phyloP scores from a whole-genome alignment of 225 moss, liverwort and hornwort genomes.

The Marchantia paleacea region DNA sequence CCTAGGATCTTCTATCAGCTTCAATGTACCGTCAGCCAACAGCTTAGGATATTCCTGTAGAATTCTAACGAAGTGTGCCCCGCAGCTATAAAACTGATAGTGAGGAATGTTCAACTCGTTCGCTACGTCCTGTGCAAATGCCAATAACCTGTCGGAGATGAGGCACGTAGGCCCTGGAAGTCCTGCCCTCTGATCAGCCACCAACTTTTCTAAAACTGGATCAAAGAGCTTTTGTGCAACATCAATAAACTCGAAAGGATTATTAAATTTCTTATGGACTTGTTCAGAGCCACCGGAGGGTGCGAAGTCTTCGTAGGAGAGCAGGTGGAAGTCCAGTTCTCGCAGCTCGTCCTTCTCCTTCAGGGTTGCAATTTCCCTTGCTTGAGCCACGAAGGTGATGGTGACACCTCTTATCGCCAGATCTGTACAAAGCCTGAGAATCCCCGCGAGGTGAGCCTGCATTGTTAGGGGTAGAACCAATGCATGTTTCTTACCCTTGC shows the following conservation, averaged over 20 bases:
- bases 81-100: background rate
- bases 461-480: background rate
- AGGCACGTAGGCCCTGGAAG: constrained; percentile 7
- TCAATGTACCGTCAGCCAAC: background rate
- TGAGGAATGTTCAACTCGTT: background rate
- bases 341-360: background rate
- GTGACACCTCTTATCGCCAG: background rate
- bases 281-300: too few relatives aligned
- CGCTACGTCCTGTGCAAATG: background rate
- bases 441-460: background rate
- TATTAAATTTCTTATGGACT: too few relatives aligned
- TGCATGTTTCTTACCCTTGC: background rate
- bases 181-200: background rate
- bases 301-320: background rate
- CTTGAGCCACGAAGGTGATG: background rate
- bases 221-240: background rate
- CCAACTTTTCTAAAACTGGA: background rate
- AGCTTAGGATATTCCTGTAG: background rate
- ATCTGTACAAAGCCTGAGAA: background rate
- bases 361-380: background rate
- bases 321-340: constrained; percentile 5
- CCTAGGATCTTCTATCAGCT: background rate
- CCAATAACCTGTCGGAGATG: background rate
- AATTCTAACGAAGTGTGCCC: background rate
- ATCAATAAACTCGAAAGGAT: background rate